Evolutionary conservation across 139 green algal species (phyloP), one percentile per base, ranked within the genome.

Genomic region (Edaphochlamys debaryana): DNA sequence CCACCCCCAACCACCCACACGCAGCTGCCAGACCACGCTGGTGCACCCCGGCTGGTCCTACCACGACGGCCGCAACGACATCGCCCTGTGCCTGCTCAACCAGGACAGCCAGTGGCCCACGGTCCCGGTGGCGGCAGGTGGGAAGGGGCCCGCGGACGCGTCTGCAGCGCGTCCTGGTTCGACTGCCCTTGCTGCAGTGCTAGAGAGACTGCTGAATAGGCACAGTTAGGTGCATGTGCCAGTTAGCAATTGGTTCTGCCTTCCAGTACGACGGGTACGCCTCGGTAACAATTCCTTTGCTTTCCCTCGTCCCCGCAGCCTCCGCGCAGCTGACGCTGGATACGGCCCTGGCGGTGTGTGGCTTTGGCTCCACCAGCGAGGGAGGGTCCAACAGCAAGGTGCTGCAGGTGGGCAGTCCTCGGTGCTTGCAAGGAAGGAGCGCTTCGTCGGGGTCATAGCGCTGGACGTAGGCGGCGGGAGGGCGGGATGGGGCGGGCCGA

Each of bases 41-140:
- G 78, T 84, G 56, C 79, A 85, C 67, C 79, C 79, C 37, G 67
- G 50, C 38, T 85, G 79, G 79, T 70, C 50, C 17, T 85, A 50
- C 66, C 25, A 8, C 29, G 40, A 37, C 40, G 67, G 67, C 25
- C 67, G 37, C 13, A 68, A 85, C 66, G 79, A 85, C 36, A 48
- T 85, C 34, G 67, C 79, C 20, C 13, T 85, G 4, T 85, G 79
- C 79, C 29, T 78, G 22, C 50, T 85, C 50, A 50, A 82, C 42
- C 54, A 23, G 20, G 13, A n/a, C 76, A 52, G 30, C 62, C 27
- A 20, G 2, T 6, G 42, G 56, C 62, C 62, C 7, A 66, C 45
- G 9, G 52, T 66, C 19, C 30, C 32, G 23, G 4, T 73, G n/a
- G 76, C 42, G 0, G 60, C 62, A 37, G 76, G 76, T 82, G 63